Conservation (phyloP, 164 flowering plant genomes). For the Aristolochia contorta region DNA sequence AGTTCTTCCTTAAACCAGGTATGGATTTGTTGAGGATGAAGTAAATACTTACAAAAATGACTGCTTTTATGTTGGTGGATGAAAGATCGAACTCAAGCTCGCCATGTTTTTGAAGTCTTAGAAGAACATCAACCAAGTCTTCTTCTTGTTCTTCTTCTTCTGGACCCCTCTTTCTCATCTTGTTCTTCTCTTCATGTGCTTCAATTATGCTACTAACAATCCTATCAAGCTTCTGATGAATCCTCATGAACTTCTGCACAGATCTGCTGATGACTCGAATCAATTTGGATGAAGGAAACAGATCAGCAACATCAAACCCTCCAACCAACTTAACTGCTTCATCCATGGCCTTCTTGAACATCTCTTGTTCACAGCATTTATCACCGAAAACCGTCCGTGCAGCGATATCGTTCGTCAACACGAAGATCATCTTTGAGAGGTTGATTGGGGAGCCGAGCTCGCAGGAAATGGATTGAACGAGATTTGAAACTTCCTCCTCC, state of each 20-base stretch:
- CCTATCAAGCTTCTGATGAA: constrained; percentile 14
- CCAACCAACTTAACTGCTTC: constrained; percentile 4
- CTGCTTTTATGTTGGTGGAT: constrained; percentile 3
- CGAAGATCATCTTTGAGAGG: constrained; percentile 11
- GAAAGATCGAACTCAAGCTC: constrained; percentile 1
- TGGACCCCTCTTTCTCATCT: not conserved
- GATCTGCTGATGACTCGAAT: constrained; percentile 14
- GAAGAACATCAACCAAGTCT: constrained; percentile 10
- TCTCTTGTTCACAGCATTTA: constrained; percentile 11
- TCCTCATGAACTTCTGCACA: constrained; percentile 9
- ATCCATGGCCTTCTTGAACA: constrained; percentile 4
- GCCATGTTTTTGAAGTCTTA: constrained; percentile 2
- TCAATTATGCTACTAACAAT: constrained; percentile 16
- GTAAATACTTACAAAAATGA: constrained; percentile 4
- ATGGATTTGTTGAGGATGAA: too few relatives aligned
- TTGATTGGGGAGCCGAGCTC: constrained; percentile 11
- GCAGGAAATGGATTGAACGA: constrained; percentile 11
- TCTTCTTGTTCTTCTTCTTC: not conserved
- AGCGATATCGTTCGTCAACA: constrained; percentile 9
- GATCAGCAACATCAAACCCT: constrained; percentile 18
- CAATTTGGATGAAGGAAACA: constrained; percentile 20
- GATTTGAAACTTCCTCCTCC: constrained; percentile 14
- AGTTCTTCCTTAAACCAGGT: too few relatives aligned
- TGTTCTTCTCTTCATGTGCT: constrained; percentile 10
- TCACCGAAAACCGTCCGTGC: constrained; percentile 23